phyloP scores from a whole-genome alignment of 345 rosid genomes.

The Noccaea bulbosa region DNA sequence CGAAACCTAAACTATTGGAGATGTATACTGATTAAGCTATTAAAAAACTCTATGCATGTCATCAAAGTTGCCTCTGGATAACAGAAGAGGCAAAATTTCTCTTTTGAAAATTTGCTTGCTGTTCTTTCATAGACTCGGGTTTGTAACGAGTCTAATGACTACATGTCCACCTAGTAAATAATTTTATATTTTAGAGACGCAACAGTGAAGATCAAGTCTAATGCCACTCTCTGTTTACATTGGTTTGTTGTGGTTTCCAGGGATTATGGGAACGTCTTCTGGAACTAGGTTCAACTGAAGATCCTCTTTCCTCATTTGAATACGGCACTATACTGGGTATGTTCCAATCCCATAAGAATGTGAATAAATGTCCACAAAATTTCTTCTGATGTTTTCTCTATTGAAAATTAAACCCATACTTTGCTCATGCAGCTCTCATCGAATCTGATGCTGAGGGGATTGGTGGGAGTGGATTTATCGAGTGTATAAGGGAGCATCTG shows the following conservation, averaged over 20 bases:
- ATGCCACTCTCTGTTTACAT: conserved; percentile 26
- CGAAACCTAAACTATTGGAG: conserved; percentile 4
- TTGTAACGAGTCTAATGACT: conserved; percentile 3
- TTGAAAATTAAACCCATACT: conserved; percentile 36
- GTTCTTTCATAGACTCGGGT: not conserved
- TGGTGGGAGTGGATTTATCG: conserved; percentile 99
- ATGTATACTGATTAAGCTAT: not conserved
- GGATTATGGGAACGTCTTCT: conserved; percentile 96
- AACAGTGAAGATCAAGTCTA: conserved; percentile 10
- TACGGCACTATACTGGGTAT: conserved; percentile 96
- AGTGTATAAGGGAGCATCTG: conserved; percentile 97
- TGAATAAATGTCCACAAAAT: conserved; percentile 15
- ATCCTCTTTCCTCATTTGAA: conserved; percentile 99
- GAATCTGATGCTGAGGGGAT: conserved; percentile 99
- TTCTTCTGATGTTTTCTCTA: conserved; percentile 24
- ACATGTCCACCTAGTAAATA: conserved; percentile 12
- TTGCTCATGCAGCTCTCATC: conserved; percentile 76
- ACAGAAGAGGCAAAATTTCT: not conserved
- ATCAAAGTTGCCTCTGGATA: not conserved
- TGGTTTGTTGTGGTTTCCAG: conserved; percentile 49
- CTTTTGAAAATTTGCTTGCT: not conserved
- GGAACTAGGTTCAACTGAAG: conserved; percentile 85
- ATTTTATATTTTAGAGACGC: not conserved
- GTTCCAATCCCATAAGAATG: conserved; percentile 35
- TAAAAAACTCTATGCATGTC: conserved; percentile 13